These are phyloP conservation scores for Drechslera avenae DNA, from an alignment of 2,329 filamentous ascomycete genomes.

Conservation along the genomic window DNA sequence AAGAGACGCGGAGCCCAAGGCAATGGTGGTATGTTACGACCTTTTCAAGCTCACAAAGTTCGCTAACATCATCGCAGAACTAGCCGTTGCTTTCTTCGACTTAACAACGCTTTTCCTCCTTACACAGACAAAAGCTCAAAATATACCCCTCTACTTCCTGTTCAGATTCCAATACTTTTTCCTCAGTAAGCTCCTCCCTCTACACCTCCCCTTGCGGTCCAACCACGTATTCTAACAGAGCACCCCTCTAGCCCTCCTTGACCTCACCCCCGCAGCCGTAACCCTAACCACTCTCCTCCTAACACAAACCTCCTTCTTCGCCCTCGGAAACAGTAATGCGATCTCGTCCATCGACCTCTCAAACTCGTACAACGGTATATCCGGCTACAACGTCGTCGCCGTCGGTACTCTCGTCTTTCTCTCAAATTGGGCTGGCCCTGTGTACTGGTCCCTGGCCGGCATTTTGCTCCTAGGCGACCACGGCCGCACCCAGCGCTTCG, in stretches of 20 bases:
- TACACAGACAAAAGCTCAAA: conserved; percentile 84
- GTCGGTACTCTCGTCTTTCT: conserved; percentile 86
- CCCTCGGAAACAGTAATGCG: conserved; percentile 87
- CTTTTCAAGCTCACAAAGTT: too few species aligned
- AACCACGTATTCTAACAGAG: neutral
- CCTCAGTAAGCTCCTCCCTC: conserved; percentile 47
- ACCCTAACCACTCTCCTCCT: conserved; percentile 75
- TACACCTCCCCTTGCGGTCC: conserved; percentile 48
- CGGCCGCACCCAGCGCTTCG: conserved; percentile 22
- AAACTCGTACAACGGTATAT: conserved; percentile 91
- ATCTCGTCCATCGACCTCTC: conserved; percentile 96
- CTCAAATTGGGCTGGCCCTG: conserved; percentile 87
- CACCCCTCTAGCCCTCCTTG: conserved; percentile 42
- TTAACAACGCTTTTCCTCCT: conserved; percentile 78
- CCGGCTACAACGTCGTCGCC: conserved; percentile 75
- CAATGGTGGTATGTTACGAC: conserved; percentile 32
- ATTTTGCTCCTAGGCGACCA: conserved; percentile 57
- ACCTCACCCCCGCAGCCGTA: conserved; percentile 60
- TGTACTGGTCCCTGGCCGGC: conserved; percentile 80
- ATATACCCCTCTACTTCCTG: conserved; percentile 82
- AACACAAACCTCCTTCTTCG: conserved; percentile 85
- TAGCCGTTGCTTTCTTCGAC: conserved; percentile 60
- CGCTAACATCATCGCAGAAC: conserved; percentile 40
- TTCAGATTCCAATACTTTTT: conserved; percentile 67
- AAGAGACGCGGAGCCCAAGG: conserved; percentile 18